These are phyloP conservation scores for Phialocephala subalpina DNA, from an alignment of 2,329 filamentous ascomycete genomes.

Conservation along the genomic window DNA sequence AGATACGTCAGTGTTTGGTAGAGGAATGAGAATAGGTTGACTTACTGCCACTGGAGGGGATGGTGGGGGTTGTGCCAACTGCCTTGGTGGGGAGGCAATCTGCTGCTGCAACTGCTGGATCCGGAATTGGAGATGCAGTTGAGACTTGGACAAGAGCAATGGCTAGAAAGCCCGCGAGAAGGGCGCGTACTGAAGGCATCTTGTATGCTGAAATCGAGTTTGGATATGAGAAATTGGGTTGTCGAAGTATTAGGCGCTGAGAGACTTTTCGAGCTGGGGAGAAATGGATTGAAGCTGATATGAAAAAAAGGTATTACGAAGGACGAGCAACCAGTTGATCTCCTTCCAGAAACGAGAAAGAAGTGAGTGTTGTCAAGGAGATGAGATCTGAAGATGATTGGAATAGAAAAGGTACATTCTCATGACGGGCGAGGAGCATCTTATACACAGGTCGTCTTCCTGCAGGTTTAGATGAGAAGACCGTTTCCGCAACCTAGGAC, in stretches of 20 bases:
- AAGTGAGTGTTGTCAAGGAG: conserved; percentile 7
- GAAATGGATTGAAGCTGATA: conserved; percentile 6
- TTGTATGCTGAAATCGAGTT: conserved; percentile 12
- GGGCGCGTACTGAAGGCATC: conserved; percentile 39
- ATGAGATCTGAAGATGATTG: neutral
- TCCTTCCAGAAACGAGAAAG: neutral
- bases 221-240: neutral
- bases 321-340: conserved; percentile 8
- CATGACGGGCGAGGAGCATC: conserved; percentile 8
- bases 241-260: conserved; percentile 6
- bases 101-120: neutral
- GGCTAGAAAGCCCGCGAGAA: conserved; percentile 36
- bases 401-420: neutral
- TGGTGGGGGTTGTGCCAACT: conserved; percentile 25
- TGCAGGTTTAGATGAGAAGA: conserved; percentile 8
- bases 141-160: conserved; percentile 31
- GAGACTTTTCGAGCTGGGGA: conserved; percentile 1
- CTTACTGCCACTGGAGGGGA: conserved; percentile 38
- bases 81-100: conserved; percentile 7
- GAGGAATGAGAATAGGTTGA: conserved; percentile 4
- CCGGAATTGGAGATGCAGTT: conserved; percentile 28
- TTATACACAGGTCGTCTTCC: conserved; percentile 8
- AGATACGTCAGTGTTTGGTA: conserved; percentile 3
- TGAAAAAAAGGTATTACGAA: conserved; percentile 10
- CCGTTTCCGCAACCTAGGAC: conserved; percentile 3